A percentile compares a stretch with the other conserved stretches of the same genome.
phyloP scores from a whole-genome alignment of 1,139 yeast genomes.

The Arxiozyma telluris region DNA sequence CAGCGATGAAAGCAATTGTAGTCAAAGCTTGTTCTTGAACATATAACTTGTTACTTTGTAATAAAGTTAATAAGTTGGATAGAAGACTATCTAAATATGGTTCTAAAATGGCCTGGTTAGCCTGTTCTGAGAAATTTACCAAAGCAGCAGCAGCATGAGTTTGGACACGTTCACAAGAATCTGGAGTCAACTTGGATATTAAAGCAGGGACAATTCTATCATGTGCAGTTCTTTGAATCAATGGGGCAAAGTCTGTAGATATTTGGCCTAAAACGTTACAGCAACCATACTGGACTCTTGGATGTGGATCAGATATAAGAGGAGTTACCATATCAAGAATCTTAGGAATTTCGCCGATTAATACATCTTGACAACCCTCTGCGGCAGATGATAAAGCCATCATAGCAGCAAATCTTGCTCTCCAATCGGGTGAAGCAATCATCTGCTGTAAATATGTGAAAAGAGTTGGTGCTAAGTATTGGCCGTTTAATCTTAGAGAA shows the following conservation, averaged over 20 bases:
- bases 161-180: slow-evolving; percentile 82
- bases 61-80: slow-evolving; percentile 59
- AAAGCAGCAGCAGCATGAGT: slow-evolving; percentile 98
- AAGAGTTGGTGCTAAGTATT: slow-evolving; percentile 71
- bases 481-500: slow-evolving; percentile 75
- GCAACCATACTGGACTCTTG: slow-evolving; percentile 94
- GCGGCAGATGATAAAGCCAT: slow-evolving; percentile 97
- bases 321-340: slow-evolving; percentile 81
- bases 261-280: slow-evolving; percentile 96
- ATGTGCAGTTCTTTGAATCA: slow-evolving; percentile 74
- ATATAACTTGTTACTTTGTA: slow-evolving; percentile 80
- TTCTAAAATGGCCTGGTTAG: slow-evolving; percentile 76
- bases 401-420: slow-evolving; percentile 91
- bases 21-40: slow-evolving; percentile 97
- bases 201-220: slow-evolving; percentile 77
- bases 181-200: slow-evolving; percentile 63
- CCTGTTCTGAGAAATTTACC: slow-evolving; percentile 90
- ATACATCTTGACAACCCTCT: slow-evolving; percentile 89
- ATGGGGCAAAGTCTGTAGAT: slow-evolving; percentile 93
- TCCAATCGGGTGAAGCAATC: slow-evolving; percentile 72
- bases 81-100: slow-evolving; percentile 81
- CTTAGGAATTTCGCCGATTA: slow-evolving; percentile 72
- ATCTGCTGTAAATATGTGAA: slow-evolving; percentile 81
- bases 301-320: slow-evolving; percentile 68
- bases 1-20: slow-evolving; percentile 95